Conservation (phyloP, 2,329 filamentous ascomycete genomes). For the Coniosporium tulheliwenetii region DNA sequence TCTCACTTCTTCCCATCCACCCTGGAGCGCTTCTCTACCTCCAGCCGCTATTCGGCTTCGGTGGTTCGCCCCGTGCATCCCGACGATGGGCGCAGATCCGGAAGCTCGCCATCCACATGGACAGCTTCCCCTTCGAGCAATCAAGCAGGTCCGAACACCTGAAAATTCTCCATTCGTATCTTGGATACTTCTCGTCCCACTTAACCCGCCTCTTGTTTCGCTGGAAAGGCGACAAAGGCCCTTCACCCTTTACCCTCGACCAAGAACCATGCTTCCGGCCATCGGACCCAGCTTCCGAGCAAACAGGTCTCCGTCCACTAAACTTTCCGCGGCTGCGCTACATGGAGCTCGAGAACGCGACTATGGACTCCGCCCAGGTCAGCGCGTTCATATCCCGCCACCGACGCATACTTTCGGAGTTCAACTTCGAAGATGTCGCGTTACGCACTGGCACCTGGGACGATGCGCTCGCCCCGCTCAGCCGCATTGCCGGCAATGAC, state of each 20-base stretch:
- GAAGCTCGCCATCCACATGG: conserved; percentile 56
- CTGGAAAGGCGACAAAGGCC: conserved; percentile 60
- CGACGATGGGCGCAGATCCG: conserved; percentile 66
- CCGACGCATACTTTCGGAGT: conserved; percentile 52
- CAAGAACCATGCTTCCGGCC: conserved; percentile 54
- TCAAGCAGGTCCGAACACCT: conserved; percentile 35
- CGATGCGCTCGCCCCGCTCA: conserved; percentile 61
- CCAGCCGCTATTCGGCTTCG: conserved; percentile 58
- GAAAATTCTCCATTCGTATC: conserved; percentile 59
- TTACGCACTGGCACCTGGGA: conserved; percentile 65
- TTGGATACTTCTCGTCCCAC: conserved; percentile 50
- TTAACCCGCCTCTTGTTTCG: conserved; percentile 60
- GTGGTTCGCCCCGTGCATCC: conserved; percentile 54
- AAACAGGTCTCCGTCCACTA: conserved; percentile 26
- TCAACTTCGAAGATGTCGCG: conserved; percentile 63
- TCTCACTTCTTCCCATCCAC: conserved; percentile 62
- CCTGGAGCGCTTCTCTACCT: conserved; percentile 64
- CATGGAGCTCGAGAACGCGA: conserved; percentile 57
- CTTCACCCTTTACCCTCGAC: conserved; percentile 55
- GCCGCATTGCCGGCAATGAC: conserved; percentile 24
- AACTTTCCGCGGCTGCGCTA: conserved; percentile 51
- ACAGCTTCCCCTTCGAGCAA: conserved; percentile 50
- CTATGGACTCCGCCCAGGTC: conserved; percentile 57
- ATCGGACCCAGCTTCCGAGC: conserved; percentile 12
- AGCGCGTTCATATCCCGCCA: conserved; percentile 53